Conservation (phyloP, 2,329 filamentous ascomycete species). For the Xylariaceae sp. region DNA sequence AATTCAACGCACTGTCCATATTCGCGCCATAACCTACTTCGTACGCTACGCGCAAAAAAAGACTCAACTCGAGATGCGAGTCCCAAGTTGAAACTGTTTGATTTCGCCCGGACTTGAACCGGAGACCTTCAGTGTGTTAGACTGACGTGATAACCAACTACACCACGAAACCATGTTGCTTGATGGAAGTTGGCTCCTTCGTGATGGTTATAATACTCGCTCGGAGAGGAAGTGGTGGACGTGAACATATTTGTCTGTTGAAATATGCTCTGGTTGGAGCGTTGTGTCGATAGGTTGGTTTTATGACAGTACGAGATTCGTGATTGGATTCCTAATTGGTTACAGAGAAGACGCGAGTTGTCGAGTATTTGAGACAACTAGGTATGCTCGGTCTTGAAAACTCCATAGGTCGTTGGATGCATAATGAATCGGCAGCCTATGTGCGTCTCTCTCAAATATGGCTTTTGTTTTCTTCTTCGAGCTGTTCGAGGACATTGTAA, state of each 20-base stretch:
- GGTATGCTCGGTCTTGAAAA: too few species aligned
- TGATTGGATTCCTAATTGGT: too few species aligned
- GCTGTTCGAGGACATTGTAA: too few species aligned
- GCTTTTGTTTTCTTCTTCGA: too few species aligned
- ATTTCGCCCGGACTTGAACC: conserved; percentile 34
- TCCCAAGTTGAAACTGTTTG: conserved; percentile 9
- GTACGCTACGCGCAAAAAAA: neutral
- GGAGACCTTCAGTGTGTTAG: conserved; percentile 40
- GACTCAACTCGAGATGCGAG: neutral
- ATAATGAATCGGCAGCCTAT: too few species aligned
- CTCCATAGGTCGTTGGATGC: too few species aligned
- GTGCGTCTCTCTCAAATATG: too few species aligned
- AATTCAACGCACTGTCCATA: too few species aligned
- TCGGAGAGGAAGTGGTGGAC: neutral
- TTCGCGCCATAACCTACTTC: neutral
- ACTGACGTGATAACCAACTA: conserved; percentile 47
- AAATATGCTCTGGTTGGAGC: neutral
- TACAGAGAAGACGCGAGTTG: too few species aligned
- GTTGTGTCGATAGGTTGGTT: neutral
- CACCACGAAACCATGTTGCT: conserved; percentile 31
- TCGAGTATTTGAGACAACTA: too few species aligned
- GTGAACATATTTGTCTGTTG: neutral
- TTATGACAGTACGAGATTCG: too few species aligned
- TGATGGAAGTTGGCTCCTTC: neutral
- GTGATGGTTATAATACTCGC: neutral